Conservation (phyloP, 2,329 filamentous ascomycete species). For the Botrytis aclada region DNA sequence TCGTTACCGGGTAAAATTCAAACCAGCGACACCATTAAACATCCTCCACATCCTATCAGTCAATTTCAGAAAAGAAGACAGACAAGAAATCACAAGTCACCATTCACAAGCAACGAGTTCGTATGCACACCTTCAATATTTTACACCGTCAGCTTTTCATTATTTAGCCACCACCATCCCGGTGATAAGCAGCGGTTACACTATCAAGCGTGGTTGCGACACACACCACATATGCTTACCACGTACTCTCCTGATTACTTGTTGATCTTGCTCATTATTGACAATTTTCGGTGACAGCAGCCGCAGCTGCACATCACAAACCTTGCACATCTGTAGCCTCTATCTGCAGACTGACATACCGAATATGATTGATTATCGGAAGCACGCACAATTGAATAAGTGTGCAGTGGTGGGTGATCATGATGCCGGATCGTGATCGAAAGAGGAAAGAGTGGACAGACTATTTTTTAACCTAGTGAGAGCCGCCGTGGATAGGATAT, state of each 20-base stretch:
- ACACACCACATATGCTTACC: neutral
- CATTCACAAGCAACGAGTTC: neutral
- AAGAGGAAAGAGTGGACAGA: neutral
- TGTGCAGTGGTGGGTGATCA: neutral
- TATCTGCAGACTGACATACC: neutral
- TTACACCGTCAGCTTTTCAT: neutral
- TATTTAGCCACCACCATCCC: neutral
- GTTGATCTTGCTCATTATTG: neutral
- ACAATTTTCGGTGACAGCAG: neutral
- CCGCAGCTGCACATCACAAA: neutral
- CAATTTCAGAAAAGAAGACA: neutral
- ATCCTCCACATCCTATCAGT: neutral
- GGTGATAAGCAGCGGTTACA: neutral
- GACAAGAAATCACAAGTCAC: neutral
- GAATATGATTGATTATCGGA: neutral
- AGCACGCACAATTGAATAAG: no score
- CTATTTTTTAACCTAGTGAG: neutral
- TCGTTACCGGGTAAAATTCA: neutral
- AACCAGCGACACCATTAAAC: neutral
- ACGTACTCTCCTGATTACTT: neutral
- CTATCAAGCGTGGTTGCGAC: neutral
- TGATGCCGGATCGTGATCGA: neutral
- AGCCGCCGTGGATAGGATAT: neutral
- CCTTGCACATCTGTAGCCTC: neutral
- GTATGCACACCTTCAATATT: neutral